Evolutionary conservation across 352 stramenopile species (phyloP).

Genomic region (Globisporangium okanoganense): DNA sequence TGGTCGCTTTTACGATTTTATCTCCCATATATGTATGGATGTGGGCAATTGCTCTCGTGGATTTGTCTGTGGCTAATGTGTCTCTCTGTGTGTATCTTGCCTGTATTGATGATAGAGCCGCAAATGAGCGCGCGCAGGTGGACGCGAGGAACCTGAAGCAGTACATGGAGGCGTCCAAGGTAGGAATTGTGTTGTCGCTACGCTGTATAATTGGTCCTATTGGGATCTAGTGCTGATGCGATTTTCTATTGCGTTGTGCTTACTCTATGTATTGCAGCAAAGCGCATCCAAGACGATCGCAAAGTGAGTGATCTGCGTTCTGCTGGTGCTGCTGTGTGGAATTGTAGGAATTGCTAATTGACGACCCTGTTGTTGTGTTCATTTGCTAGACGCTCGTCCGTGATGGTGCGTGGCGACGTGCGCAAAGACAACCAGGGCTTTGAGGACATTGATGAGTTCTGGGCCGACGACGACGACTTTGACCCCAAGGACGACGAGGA

Average conservation of each 20-base stretch:
- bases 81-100: neutral
- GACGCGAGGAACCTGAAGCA: constrained; percentile 48
- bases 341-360: neutral
- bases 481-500: constrained; percentile 28
- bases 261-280: constrained; percentile 1
- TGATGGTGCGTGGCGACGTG: constrained; percentile 60
- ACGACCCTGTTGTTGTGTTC: neutral
- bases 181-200: constrained; percentile 1
- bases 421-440: constrained; percentile 78
- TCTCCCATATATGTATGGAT: too few relatives aligned
- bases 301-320: constrained; percentile 23
- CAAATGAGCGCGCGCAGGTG: constrained; percentile 40
- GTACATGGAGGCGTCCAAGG: constrained; percentile 54
- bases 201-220: neutral
- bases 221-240: neutral
- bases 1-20: too few relatives aligned
- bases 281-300: constrained; percentile 10
- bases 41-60: too few relatives aligned
- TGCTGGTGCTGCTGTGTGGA: neutral
- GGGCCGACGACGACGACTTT: constrained; percentile 48
- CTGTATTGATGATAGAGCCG: constrained; percentile 19
- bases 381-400: constrained; percentile 36
- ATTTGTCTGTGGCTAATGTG: neutral
- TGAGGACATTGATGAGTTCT: constrained; percentile 87
- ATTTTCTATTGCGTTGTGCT: neutral